phyloP scores from a whole-genome alignment of 306 rosid genomes.

The Pterocarpus macrocarpus region DNA sequence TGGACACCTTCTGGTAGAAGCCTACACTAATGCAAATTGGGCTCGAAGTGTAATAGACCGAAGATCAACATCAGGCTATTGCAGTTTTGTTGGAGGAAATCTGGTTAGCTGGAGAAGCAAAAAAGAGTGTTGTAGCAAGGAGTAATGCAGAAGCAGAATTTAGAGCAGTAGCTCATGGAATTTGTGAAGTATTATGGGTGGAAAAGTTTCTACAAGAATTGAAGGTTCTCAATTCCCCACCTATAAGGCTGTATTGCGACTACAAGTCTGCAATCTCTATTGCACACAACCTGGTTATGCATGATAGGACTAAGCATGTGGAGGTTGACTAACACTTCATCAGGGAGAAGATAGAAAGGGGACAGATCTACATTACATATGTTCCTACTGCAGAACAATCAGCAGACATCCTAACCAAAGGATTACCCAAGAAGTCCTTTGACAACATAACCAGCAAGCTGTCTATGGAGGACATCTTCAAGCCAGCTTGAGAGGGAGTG shows the following conservation, averaged over 20 bases:
- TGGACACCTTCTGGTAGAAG: too few relatives aligned
- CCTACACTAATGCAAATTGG: too few relatives aligned
- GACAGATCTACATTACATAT: background rate
- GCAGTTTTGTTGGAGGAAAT: background rate
- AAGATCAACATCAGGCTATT: background rate
- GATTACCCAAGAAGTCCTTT: slow-evolving; percentile 10
- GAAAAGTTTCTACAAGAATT: slow-evolving; percentile 10
- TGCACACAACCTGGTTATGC: background rate
- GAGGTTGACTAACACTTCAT: background rate
- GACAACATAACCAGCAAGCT: background rate
- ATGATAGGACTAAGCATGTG: background rate
- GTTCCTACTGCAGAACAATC: background rate
- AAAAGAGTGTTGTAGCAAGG: too few relatives aligned
- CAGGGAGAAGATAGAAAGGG: background rate
- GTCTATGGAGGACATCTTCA: too few relatives aligned
- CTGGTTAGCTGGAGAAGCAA: background rate
- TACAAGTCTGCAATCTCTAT: slow-evolving; percentile 5
- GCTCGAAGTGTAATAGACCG: too few relatives aligned
- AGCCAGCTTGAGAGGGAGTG: too few relatives aligned
- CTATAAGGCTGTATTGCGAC: slow-evolving; percentile 2
- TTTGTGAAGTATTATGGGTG: background rate
- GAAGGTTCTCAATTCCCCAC: background rate
- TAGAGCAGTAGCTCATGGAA: background rate
- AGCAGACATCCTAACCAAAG: slow-evolving; percentile 12
- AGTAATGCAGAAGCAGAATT: too few relatives aligned